phyloP scores from a whole-genome alignment of 495 filamentous ascomycete genomes.

The Xylona heveae region DNA sequence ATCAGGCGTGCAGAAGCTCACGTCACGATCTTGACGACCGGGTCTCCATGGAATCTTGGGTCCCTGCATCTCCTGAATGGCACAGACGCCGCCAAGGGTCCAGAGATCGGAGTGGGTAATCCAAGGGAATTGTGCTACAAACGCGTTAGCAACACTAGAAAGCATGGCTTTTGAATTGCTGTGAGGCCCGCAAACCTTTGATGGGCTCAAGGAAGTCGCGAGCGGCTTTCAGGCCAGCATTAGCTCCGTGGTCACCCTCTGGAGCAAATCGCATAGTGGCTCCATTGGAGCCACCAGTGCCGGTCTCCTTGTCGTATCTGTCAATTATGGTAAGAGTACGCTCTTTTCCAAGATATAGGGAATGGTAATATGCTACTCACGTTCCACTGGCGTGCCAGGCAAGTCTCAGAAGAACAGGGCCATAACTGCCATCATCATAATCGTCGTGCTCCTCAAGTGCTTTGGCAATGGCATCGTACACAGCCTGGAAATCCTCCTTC shows the following conservation, averaged over 20 bases:
- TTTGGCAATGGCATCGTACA: slow-evolving; percentile 74
- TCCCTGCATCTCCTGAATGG: slow-evolving; percentile 90
- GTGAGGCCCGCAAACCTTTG: no score
- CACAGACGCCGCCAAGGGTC: slow-evolving; percentile 70
- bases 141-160: no score
- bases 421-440: slow-evolving; percentile 93
- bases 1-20: slow-evolving; percentile 79
- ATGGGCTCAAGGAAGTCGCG: slow-evolving; percentile 84
- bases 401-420: slow-evolving; percentile 67
- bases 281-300: slow-evolving; percentile 86
- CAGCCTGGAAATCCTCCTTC: slow-evolving; percentile 82
- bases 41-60: slow-evolving; percentile 78
- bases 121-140: slow-evolving; percentile 87
- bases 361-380: slow-evolving; percentile 6
- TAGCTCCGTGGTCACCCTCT: slow-evolving; percentile 82
- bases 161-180: no score
- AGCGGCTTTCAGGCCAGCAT: slow-evolving; percentile 72
- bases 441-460: slow-evolving; percentile 72
- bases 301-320: slow-evolving; percentile 63
- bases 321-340: slow-evolving; percentile 2
- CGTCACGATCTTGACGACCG: slow-evolving; percentile 57
- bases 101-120: slow-evolving; percentile 91
- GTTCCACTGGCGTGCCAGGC: slow-evolving; percentile 27
- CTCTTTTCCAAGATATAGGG: not conserved
- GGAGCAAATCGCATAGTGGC: slow-evolving; percentile 96